phyloP scores from a whole-genome alignment of 2,329 filamentous ascomycete species.

The Arthrinium puccinioides region DNA sequence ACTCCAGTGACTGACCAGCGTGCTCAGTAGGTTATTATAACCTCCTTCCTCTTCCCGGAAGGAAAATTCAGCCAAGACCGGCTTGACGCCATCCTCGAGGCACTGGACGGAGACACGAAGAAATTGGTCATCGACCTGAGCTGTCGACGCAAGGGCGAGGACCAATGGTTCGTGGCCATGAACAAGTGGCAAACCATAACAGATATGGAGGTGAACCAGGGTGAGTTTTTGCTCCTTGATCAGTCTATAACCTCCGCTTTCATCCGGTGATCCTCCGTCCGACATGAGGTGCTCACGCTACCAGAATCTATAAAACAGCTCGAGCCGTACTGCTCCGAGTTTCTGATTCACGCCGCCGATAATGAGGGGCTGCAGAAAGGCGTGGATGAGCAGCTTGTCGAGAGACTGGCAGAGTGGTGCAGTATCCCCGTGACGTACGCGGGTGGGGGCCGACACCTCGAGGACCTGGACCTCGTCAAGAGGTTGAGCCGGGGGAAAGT shows the following conservation, averaged over 20 bases:
- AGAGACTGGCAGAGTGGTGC: slow-evolving; percentile 74
- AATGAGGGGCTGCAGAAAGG: slow-evolving; percentile 90
- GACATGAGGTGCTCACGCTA: neutral
- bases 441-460: slow-evolving; percentile 77
- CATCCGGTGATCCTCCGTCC: slow-evolving; percentile 7
- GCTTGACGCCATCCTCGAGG: slow-evolving; percentile 65
- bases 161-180: slow-evolving; percentile 94
- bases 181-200: slow-evolving; percentile 99
- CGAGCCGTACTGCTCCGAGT: slow-evolving; percentile 91
- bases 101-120: slow-evolving; percentile 64
- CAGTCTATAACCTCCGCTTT: neutral
- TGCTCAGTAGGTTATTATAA: slow-evolving; percentile 78
- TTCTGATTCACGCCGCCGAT: slow-evolving; percentile 94
- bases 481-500: slow-evolving; percentile 71
- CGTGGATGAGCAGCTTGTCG: slow-evolving; percentile 79
- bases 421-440: slow-evolving; percentile 92
- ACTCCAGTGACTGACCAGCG: neutral
- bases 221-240: slow-evolving; percentile 36
- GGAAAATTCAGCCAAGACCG: slow-evolving; percentile 73
- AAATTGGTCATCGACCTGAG: slow-evolving; percentile 94
- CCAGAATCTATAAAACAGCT: slow-evolving; percentile 72
- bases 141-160: slow-evolving; percentile 65
- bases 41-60: slow-evolving; percentile 85
- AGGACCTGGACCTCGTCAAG: slow-evolving; percentile 79
- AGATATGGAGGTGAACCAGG: slow-evolving; percentile 86